Percentiles rank a stretch among this genome's conserved stretches.
phyloP scores from a whole-genome alignment of 768 basidiomycete species.

The Boletus speciosus region DNA sequence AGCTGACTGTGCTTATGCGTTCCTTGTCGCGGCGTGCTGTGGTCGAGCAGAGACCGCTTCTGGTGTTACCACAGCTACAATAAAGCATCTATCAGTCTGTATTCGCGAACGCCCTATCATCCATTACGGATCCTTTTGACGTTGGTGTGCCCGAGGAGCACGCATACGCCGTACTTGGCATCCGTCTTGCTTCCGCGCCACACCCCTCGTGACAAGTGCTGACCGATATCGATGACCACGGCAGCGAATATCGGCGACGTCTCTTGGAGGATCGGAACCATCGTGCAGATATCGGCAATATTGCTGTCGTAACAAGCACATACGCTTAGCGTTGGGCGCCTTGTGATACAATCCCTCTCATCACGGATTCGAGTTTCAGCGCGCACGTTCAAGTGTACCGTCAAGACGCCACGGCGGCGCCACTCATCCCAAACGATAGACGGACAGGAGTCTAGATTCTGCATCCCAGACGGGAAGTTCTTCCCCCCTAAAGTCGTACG shows the following conservation, averaged over 20 bases:
- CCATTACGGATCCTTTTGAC: not conserved
- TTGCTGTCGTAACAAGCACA: not conserved
- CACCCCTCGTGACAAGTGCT: not conserved
- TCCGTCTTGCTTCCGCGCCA: not conserved
- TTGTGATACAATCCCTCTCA: not conserved
- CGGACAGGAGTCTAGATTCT: not conserved
- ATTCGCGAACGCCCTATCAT: not conserved
- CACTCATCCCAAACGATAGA: not conserved
- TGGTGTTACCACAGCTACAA: too few species aligned
- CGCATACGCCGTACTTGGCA: not conserved
- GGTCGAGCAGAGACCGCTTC: too few species aligned
- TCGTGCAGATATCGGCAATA: not conserved
- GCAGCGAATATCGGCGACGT: not conserved
- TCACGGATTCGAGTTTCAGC: not conserved
- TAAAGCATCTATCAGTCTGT: too few species aligned
- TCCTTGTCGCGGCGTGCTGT: slow-evolving; percentile 3
- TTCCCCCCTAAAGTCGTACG: not conserved
- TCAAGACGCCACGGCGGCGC: not conserved
- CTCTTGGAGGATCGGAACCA: not conserved
- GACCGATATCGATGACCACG: not conserved
- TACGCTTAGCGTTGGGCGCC: not conserved
- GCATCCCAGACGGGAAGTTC: not conserved
- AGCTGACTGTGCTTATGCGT: not conserved
- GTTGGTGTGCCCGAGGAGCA: not conserved
- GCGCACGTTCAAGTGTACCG: not conserved